phyloP scores from a whole-genome alignment of 148 eudicot species.

The Oxyria digyna region DNA sequence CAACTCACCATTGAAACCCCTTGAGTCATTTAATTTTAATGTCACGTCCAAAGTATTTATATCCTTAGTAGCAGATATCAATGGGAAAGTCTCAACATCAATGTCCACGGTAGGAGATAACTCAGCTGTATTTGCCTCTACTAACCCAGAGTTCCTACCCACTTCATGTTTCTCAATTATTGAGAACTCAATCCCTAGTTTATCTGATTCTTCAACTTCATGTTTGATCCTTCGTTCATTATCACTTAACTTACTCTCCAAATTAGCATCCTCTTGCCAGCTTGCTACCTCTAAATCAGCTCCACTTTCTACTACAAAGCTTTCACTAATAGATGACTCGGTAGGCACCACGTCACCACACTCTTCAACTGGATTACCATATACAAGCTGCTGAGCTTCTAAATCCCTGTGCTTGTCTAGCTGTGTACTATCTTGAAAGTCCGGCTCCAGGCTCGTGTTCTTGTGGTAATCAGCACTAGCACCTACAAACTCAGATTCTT shows the following conservation, averaged over 20 bases:
- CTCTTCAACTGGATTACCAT: conserved; percentile 16
- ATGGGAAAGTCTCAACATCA: conserved; percentile 58
- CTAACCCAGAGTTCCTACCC: not conserved
- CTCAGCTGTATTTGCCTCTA: not conserved
- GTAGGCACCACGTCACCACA: not conserved
- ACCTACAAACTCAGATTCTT: not conserved
- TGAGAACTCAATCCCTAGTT: conserved; percentile 11
- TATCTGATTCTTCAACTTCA: conserved; percentile 18
- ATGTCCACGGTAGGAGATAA: conserved; percentile 20
- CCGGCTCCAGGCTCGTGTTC: not conserved
- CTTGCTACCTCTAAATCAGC: not conserved
- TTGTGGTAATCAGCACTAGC: not conserved
- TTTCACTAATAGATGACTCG: not conserved
- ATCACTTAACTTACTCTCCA: not conserved
- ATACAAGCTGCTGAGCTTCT: conserved; percentile 7
- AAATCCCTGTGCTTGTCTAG: conserved; percentile 11
- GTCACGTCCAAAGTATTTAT: conserved; percentile 17
- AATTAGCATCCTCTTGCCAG: not conserved
- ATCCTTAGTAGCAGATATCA: conserved; percentile 26
- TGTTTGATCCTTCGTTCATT: not conserved
- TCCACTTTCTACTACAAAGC: not conserved
- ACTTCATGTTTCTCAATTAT: conserved; percentile 12
- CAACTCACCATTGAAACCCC: conserved; percentile 7
- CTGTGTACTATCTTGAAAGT: conserved; percentile 6
- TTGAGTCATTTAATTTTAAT: conserved; percentile 12